These are phyloP conservation scores for Pichia sp. DNA, from an alignment of 1,139 yeast genomes.

Conservation along the genomic window DNA sequence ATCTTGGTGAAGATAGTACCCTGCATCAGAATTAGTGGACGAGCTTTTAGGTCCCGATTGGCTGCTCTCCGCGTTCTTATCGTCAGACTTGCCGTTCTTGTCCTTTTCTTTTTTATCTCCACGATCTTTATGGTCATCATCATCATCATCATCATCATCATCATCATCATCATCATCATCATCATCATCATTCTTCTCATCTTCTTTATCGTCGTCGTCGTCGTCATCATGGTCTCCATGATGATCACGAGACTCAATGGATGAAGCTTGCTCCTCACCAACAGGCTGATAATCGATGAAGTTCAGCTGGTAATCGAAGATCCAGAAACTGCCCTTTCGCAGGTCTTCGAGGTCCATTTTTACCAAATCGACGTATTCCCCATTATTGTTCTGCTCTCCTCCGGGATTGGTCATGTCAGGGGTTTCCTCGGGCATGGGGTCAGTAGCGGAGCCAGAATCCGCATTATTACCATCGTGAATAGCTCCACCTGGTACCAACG, in stretches of 20 bases:
- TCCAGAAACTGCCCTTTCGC: slow-evolving; percentile 15
- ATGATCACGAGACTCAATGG: background rate
- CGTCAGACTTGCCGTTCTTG: slow-evolving; percentile 1
- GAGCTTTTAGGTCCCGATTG: too few relatives aligned
- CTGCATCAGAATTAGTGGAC: slow-evolving; percentile 25
- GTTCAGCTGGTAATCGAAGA: slow-evolving; percentile 11
- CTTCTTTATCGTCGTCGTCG: slow-evolving; percentile 1
- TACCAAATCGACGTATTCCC: background rate
- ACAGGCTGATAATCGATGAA: slow-evolving; percentile 13
- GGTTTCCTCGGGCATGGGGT: background rate
- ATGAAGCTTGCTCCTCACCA: background rate
- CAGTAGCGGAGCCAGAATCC: background rate
- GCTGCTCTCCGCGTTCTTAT: background rate
- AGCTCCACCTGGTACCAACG: slow-evolving; percentile 14
- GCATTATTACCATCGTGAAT: slow-evolving; percentile 1
- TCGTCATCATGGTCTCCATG: slow-evolving; percentile 1
- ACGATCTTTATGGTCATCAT: slow-evolving; percentile 6
- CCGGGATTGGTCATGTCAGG: background rate
- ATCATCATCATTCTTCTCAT: slow-evolving; percentile 7
- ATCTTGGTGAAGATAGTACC: slow-evolving; percentile 23
- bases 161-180: slow-evolving; percentile 7
- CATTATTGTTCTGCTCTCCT: background rate
- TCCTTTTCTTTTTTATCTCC: slow-evolving; percentile 7
- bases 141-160: slow-evolving; percentile 7
- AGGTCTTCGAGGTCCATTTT: slow-evolving; percentile 16